Evolutionary conservation across 31 red algal species (phyloP), one percentile per base, ranked within the genome.

Genomic region (Asparagopsis taxiformis): DNA sequence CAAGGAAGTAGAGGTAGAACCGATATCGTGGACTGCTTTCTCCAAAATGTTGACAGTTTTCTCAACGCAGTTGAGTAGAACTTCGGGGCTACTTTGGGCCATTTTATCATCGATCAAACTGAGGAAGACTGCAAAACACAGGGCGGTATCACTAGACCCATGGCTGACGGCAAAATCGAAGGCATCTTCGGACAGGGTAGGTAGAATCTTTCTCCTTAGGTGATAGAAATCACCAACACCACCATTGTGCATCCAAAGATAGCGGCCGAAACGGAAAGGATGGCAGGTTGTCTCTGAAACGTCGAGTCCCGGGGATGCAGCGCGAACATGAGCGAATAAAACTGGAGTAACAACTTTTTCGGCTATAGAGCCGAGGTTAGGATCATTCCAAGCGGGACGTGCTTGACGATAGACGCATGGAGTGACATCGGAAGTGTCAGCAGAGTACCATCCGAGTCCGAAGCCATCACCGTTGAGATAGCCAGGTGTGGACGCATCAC

Each of bases 391-490:
- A 9, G 91, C 91, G 1, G 91, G 91, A 21, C 91, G 76, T 1
- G 84, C 80, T 23, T 80, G 75, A 35, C 80, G 72, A 72, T 94
- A 94, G 13, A 89, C 77, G 78, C 91, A 95, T 16, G 91, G 91
- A 13, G 69, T 59, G 5, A 66, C 59, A 54, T 95, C 91, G 8
- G 29, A 43, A n/a, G 70, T 56, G 33, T 84, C 62, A 20, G 70
- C 41, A 20, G 68, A 62, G 53, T 95, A 95, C 91, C 91, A 95
- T 32, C 84, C 84, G 28, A 95, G 77, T 30, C 91, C 91, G 61
- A 88, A 95, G 29, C 91, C 91, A 49, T 95, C 91, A 30, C 91
- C 91, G 66, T 94, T 94, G 71, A 94, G 91, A 49, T 84, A 93
- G 51, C 74, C 75, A 1, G 85, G 75, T 20, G 75, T 79, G 46